Evolutionary conservation across 1,284 basidiomycete species (phyloP).

Genomic region (Irpex sp.): DNA sequence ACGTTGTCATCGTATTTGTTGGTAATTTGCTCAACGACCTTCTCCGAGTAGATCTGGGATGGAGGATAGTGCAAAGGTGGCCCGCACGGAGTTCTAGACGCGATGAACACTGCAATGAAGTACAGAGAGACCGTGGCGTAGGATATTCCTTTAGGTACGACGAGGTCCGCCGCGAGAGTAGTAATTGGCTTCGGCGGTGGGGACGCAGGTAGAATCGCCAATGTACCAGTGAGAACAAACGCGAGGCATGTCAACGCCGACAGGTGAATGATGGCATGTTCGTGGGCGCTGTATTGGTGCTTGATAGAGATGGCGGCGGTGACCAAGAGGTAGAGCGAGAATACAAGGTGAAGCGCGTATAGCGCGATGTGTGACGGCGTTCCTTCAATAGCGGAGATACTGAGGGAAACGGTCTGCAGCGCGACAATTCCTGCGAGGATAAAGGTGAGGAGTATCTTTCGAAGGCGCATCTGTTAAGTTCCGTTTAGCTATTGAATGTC

Average conservation of each 20-base stretch:
- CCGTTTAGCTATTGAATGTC: neutral
- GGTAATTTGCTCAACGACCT: conserved; percentile 53
- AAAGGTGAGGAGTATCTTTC: conserved; percentile 50
- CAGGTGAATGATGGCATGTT: conserved; percentile 63
- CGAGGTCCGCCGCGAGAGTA: conserved; percentile 13
- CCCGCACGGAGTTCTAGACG: conserved; percentile 63
- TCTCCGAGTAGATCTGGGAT: conserved; percentile 70
- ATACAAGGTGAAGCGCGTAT: conserved; percentile 48
- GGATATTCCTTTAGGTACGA: conserved; percentile 37
- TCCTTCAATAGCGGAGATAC: conserved; percentile 43
- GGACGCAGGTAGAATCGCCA: conserved; percentile 49
- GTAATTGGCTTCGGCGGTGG: conserved; percentile 19
- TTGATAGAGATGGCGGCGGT: conserved; percentile 52
- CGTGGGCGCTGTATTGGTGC: conserved; percentile 53
- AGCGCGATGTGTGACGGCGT: conserved; percentile 33
- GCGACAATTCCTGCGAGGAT: conserved; percentile 43
- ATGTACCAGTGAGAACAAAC: conserved; percentile 42
- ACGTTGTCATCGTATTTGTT: conserved; percentile 63
- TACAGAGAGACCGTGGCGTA: conserved; percentile 49
- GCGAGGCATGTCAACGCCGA: conserved; percentile 55
- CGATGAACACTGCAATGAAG: conserved; percentile 41
- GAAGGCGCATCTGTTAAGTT: conserved; percentile 43
- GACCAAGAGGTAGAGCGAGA: conserved; percentile 58
- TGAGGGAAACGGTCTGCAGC: conserved; percentile 50
- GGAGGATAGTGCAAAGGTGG: conserved; percentile 73